Base-by-base conservation (phyloP, 2,329 filamentous ascomycete genomes). In the Verticillium zaregamsianum region DNA sequence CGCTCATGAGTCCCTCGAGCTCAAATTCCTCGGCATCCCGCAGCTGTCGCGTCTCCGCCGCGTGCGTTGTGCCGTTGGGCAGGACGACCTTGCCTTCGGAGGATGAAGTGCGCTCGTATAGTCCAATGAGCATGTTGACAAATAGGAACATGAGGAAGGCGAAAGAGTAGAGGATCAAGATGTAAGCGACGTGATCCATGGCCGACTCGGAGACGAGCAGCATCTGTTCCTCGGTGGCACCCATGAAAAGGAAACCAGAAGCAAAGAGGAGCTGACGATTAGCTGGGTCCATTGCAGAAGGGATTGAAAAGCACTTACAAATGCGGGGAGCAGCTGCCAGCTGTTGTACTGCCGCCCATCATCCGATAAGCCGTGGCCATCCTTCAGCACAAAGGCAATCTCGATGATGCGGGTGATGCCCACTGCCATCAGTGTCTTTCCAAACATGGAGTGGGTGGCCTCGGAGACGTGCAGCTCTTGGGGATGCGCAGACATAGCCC, bases 191-290 rank as follows among this genome's bases (percentile, higher is more conserved):
- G 71, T 96, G 92, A 31, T 93, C 93, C 69, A 98, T 88, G 63
- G 88, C 83, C 0, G 91, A 90, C 45, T 86, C 80, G 49, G 86
- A 83, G 5, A 98, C 81, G 2, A 97, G 80, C 25, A 81, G 71
- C 91, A 98, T 97, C 76, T 98, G 95, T 77, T 99, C 93, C 74
- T 98, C 95, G 0, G 93, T 98, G 17, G 95, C 94, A 35, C 92
- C 91, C 93, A 98, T 96, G 79, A 99, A 99, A 49, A 99, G 83
- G 78, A 98, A 97, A 1, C 95, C 95, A 3, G 93, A 90, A 6
- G 93, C 93, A 70, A 91, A 96, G 32, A 99, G 85, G 49, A 98
- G 83, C 93, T 96, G 63, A 12, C 25, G 20, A 55, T 73, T 68
- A 74, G 71, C 25, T 14, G 14, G 35, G 20, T 31, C 17, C 9